Evolutionary conservation across 495 filamentous ascomycete species (phyloP), one percentile per base, ranked within the genome.

Genomic region (Thermothielavioides terrestris): DNA sequence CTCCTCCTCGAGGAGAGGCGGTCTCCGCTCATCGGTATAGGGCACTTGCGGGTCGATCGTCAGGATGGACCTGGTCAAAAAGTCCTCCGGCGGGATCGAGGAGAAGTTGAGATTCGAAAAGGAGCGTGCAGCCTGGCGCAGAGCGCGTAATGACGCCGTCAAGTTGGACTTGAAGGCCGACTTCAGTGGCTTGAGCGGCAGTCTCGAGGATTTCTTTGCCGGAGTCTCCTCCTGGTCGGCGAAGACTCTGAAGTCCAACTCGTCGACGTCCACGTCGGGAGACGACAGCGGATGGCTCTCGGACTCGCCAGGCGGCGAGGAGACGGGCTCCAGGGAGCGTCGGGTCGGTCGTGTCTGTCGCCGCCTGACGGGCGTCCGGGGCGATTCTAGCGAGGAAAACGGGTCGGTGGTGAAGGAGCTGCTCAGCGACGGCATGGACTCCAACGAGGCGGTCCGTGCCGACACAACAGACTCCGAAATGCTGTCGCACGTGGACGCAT

Each of bases 101-200:
- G 85, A 77, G 11, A 83, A 74, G 47, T 76, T 78, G 52, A 95
- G 81, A 52, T 73, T 82, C 21, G 90, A 89, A 44, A 98, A 82
- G 4, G 86, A 85, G 50, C 79, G 83, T 17, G 89, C 90, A 0
- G 89, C 91, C 11, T 83, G 86, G 64, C 86, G 86, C 47, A 97
- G 78, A 22, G 86, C 88, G 27, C 86, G 80, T 43, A 98, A 68
- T 0, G 92, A 98, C 18, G 91, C 89, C 4, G 90, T 98, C 14
- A 98, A 75, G 56, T 97, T 97, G 2, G 92, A 98, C 58, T 89
- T 94, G 69, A 96, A 89, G 10, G 78, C 80, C 25, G 70, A 75
- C 44, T 72, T 74, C 23, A 74, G 64, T 14, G 66, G 72, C 40
- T 57, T 58, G 40, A 70, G 62, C 10, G 45, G 59, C 25, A 63